Conservation (phyloP, 257 asterid genomes). For the Gentiana macrophylla region DNA sequence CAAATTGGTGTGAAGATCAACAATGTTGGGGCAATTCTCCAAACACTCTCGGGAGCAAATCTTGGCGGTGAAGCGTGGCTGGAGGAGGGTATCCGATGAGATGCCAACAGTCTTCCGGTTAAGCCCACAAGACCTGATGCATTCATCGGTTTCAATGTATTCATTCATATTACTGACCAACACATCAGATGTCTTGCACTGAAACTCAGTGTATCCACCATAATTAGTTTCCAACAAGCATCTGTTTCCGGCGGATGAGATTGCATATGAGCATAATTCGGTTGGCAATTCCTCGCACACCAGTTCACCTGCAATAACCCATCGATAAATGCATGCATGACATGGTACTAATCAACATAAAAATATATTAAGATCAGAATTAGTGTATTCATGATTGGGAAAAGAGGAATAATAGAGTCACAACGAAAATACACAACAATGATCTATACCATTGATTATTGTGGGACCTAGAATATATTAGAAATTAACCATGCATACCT, state of each 20-base stretch:
- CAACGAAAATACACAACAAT: too few species aligned
- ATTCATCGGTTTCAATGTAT: conserved; percentile 22
- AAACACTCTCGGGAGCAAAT: conserved; percentile 22
- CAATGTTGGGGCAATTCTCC: conserved; percentile 31
- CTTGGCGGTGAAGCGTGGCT: conserved; percentile 9
- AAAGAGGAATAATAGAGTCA: too few species aligned
- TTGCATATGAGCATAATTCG: conserved; percentile 25
- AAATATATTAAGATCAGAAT: background rate
- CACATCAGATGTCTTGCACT: conserved; percentile 26
- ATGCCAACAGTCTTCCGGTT: conserved; percentile 24
- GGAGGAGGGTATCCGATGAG: conserved; percentile 23
- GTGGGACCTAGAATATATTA: too few species aligned
- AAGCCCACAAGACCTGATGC: conserved; percentile 23
- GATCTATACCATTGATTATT: too few species aligned
- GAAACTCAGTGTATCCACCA: conserved; percentile 7
- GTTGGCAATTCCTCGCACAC: conserved; percentile 22
- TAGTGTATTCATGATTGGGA: too few species aligned
- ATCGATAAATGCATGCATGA: too few species aligned
- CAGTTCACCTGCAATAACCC: conserved; percentile 13
- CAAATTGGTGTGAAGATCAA: conserved; percentile 28
- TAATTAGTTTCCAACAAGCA: conserved; percentile 26
- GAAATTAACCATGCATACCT: conserved; percentile 6
- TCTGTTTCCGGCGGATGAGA: conserved; percentile 20
- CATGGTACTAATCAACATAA: too few species aligned
- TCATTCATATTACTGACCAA: conserved; percentile 6